These are phyloP conservation scores for Arachnomyces sp. DNA, from an alignment of 2,329 filamentous ascomycete genomes.

Conservation along the genomic window DNA sequence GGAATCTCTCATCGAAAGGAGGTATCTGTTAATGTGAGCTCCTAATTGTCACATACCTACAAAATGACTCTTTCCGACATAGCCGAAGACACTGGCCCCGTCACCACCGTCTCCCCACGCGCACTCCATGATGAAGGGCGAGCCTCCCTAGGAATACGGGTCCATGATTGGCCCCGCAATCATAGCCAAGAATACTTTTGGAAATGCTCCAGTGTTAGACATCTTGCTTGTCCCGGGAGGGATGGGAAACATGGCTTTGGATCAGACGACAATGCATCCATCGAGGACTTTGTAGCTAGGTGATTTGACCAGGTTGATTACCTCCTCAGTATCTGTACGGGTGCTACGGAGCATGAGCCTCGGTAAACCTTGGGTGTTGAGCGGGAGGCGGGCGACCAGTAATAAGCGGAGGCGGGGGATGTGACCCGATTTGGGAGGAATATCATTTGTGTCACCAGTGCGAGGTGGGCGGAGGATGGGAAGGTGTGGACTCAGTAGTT, in stretches of 20 bases:
- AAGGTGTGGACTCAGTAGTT: constrained; percentile 4
- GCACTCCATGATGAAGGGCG: neutral
- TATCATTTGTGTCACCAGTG: constrained; percentile 6
- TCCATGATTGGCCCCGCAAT: constrained; percentile 19
- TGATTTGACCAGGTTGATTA: neutral
- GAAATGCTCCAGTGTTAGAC: constrained; percentile 25
- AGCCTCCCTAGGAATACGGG: neutral
- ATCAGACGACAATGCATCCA: constrained; percentile 14
- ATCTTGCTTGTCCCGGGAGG: constrained; percentile 37
- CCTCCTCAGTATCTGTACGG: constrained; percentile 7
- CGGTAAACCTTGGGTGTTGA: constrained; percentile 2
- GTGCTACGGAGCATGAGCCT: constrained; percentile 1
- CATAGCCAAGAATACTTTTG: constrained; percentile 33
- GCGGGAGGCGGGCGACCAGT: constrained; percentile 6
- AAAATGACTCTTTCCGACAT: too few relatives aligned
- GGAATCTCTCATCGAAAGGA: too few relatives aligned
- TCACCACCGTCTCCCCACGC: constrained; percentile 18
- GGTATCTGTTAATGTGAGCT: too few relatives aligned
- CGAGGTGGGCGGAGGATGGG: constrained; percentile 5
- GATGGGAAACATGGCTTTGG: constrained; percentile 18
- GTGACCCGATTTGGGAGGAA: neutral
- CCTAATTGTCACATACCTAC: too few relatives aligned
- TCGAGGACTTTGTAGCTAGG: constrained; percentile 10
- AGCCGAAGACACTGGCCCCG: constrained; percentile 27
- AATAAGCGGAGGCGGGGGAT: constrained; percentile 3